These are phyloP conservation scores for Aspergillus sp. DNA, from an alignment of 2,329 filamentous ascomycete species.

Conservation along the genomic window DNA sequence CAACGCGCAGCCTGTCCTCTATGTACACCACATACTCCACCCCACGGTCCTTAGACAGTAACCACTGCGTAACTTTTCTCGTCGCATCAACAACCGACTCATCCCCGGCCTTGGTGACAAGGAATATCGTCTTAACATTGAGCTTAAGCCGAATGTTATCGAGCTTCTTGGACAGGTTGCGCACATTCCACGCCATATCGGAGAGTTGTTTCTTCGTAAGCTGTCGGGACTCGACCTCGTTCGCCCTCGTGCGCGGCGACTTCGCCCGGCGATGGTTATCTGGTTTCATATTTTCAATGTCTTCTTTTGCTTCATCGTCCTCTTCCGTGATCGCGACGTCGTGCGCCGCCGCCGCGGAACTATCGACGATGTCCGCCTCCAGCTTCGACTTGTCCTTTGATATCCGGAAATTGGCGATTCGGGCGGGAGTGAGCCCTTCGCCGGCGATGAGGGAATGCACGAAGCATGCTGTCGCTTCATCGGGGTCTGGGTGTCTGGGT, in stretches of 20 bases:
- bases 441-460: conserved; percentile 58
- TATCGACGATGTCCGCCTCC: conserved; percentile 8
- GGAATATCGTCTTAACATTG: conserved; percentile 77
- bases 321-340: conserved; percentile 23
- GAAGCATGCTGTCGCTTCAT: conserved; percentile 56
- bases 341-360: conserved; percentile 20
- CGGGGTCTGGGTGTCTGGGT: conserved; percentile 36
- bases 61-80: conserved; percentile 74
- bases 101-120: conserved; percentile 92
- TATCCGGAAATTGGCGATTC: not conserved
- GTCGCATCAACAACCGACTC: conserved; percentile 74
- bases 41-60: conserved; percentile 69
- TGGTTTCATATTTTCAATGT: not conserved
- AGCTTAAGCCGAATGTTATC: conserved; percentile 81
- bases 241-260: conserved; percentile 24
- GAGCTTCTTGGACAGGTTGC: conserved; percentile 82
- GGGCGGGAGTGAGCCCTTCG: conserved; percentile 14
- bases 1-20: conserved; percentile 70
- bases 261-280: conserved; percentile 12
- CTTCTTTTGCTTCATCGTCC: not conserved
- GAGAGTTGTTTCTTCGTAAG: conserved; percentile 92
- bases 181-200: conserved; percentile 95
- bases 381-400: conserved; percentile 2
- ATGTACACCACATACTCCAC: conserved; percentile 75
- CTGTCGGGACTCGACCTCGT: conserved; percentile 64